Evolutionary conservation across 2,329 filamentous ascomycete species (phyloP), one percentile per base, ranked within the genome.

Genomic region (Blastomyces percursus): DNA sequence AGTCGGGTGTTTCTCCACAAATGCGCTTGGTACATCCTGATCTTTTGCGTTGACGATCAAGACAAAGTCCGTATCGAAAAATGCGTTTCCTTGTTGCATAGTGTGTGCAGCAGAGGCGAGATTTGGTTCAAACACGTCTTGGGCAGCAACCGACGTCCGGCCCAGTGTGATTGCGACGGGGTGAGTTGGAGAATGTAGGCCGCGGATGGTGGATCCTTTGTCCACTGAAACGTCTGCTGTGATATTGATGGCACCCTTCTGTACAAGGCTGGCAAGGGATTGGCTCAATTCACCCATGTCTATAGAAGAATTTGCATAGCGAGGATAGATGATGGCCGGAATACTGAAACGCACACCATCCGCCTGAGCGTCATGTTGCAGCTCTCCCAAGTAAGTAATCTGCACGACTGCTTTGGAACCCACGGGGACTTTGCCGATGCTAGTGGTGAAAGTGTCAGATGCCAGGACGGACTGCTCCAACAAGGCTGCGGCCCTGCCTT

Each of bases 271-370:
- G 12, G 50, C 66, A 67, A 56, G 71, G 67, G 32, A 66, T 66
- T 27, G 60, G 60, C 8, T 63, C 54, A 32, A 63, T 56, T 6
- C 58, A 40, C 48, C 61, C 42, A 38, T 46, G 46, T 38, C 3
- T 60, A 50, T 24, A 64, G 27, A 35, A 61, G 67, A 63, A 16
- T 67, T 67, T 14, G 85, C 85, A 71, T 89, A 91, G 24, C 87
- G 80, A 1, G 87, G 87, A 0, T 84, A 85, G 62, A 91, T 86
- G 57, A 72, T 75, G 0, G 82, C 88, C 0, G 88, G 88, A 4
- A 91, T 82, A 4, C 83, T 90, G 69, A 87, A 88, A 7, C 86
- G 81, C 32, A 88, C 77, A 6, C 86, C 86, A 68, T 91, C 85
- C 2, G 82, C 78, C 65, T 86, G 83, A 52, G 84, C 81, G 69